Percentiles rank a stretch among this genome's conserved stretches.
Evolutionary conservation across 139 green algal species (phyloP).

Genomic region (Volvox reticuliferus): DNA sequence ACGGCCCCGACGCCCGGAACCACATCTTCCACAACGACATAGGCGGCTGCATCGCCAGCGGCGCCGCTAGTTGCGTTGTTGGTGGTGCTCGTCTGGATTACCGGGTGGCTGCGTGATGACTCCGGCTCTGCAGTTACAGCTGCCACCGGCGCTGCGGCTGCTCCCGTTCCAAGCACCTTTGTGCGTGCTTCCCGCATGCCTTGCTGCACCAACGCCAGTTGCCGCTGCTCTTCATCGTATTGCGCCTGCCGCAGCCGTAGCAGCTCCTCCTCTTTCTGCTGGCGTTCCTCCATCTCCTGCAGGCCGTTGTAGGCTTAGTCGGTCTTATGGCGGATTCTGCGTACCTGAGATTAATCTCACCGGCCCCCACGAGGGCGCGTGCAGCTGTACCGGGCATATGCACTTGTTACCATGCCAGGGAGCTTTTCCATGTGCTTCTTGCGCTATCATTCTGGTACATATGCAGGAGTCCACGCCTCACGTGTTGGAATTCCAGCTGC

Average conservation of each 20-base stretch:
- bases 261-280: constrained; percentile 39
- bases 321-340: no score
- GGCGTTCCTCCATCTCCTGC: constrained; percentile 42
- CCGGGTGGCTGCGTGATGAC: not conserved
- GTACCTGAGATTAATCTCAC: no score
- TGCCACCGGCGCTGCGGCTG: constrained; percentile 10
- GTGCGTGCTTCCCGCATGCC: constrained; percentile 46
- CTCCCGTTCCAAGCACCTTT: constrained; percentile 12
- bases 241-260: constrained; percentile 34
- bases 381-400: no score
- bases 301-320: no score
- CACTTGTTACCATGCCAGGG: no score
- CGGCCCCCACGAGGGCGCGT: no score
- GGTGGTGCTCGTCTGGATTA: not conserved
- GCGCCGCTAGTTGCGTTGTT: not conserved
- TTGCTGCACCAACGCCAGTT: constrained; percentile 42
- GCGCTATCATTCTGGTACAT: no score
- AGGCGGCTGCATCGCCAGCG: constrained; percentile 2
- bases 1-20: not conserved
- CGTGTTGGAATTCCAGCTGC: no score
- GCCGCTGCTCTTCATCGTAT: constrained; percentile 50
- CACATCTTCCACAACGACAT: constrained; percentile 30
- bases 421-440: no score
- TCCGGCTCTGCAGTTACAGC: constrained; percentile 2
- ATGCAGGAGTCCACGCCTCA: no score